These are phyloP conservation scores for Cercospora sojina DNA, from an alignment of 2,329 filamentous ascomycete species.

Conservation along the genomic window DNA sequence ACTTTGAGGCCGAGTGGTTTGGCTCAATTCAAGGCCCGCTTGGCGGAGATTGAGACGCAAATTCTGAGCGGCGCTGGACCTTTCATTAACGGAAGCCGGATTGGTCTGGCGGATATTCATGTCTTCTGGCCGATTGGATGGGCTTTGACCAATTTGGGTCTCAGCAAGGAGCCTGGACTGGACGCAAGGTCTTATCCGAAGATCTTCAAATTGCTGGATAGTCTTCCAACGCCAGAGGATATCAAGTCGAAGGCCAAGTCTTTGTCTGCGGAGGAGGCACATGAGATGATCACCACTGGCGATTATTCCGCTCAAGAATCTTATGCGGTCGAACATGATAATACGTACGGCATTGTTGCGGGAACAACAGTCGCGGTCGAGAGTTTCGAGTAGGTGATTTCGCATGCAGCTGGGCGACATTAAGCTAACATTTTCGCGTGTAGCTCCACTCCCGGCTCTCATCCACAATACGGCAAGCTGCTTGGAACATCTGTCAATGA, in stretches of 20 bases:
- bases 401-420: background rate
- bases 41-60: constrained; percentile 27
- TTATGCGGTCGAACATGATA: constrained; percentile 21
- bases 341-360: constrained; percentile 25
- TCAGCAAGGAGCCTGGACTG: constrained; percentile 25
- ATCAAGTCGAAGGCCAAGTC: constrained; percentile 20
- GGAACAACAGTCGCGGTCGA: constrained; percentile 31
- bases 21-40: constrained; percentile 26
- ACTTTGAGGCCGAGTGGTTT: constrained; percentile 28
- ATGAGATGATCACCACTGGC: constrained; percentile 25
- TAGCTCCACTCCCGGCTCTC: constrained; percentile 30
- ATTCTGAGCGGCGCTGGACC: constrained; percentile 26
- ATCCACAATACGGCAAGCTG: constrained; percentile 35
- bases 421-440: constrained; percentile 2
- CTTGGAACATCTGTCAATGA: constrained; percentile 30
- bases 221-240: constrained; percentile 23
- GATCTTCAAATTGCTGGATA: constrained; percentile 30
- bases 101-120: constrained; percentile 33
- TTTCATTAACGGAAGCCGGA: constrained; percentile 28
- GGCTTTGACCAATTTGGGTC: constrained; percentile 29
- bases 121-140: constrained; percentile 30
- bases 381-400: constrained; percentile 32
- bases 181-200: constrained; percentile 31
- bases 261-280: constrained; percentile 30
- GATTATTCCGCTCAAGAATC: constrained; percentile 24